These are phyloP conservation scores for Eruca vesicaria DNA, from an alignment of 441 rosid genomes.

Conservation along the genomic window DNA sequence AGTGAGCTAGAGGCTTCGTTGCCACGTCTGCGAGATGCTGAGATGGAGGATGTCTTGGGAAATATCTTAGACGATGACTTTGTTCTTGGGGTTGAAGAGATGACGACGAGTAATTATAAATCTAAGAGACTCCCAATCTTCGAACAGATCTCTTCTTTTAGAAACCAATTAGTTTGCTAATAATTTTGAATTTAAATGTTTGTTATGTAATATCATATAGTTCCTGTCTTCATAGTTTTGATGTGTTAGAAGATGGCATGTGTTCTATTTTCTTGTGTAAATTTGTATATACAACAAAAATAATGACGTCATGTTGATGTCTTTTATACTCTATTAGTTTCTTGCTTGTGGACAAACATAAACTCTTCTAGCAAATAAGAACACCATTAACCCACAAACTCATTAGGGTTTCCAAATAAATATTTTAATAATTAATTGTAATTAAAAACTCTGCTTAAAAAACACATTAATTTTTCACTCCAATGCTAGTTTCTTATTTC, in stretches of 20 bases:
- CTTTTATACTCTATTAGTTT: too few relatives aligned
- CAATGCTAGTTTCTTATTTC: too few relatives aligned
- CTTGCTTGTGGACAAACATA: too few relatives aligned
- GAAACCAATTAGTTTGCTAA: slow-evolving; percentile 65
- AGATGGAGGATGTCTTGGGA: slow-evolving; percentile 35
- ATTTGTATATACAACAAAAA: slow-evolving; percentile 17
- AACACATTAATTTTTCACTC: too few relatives aligned
- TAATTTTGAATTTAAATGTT: not conserved
- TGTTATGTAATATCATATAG: not conserved
- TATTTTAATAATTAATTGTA: too few relatives aligned
- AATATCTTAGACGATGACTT: slow-evolving; percentile 49
- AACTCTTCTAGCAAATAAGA: not conserved
- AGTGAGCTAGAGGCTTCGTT: slow-evolving; percentile 47
- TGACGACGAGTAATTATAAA: slow-evolving; percentile 46
- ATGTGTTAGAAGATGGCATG: not conserved
- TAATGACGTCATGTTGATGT: not conserved
- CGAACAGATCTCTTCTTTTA: slow-evolving; percentile 68
- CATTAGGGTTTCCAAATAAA: too few relatives aligned
- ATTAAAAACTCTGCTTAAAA: too few relatives aligned
- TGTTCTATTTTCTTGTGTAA: slow-evolving; percentile 1
- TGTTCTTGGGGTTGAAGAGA: slow-evolving; percentile 50
- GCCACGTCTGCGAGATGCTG: slow-evolving; percentile 20
- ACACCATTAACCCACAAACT: too few relatives aligned
- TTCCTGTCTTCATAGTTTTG: not conserved
- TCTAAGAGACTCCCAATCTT: slow-evolving; percentile 82